Conservation (phyloP, 192 early-diverging fungal species). For the Gaertneriomyces semiglobifer region DNA sequence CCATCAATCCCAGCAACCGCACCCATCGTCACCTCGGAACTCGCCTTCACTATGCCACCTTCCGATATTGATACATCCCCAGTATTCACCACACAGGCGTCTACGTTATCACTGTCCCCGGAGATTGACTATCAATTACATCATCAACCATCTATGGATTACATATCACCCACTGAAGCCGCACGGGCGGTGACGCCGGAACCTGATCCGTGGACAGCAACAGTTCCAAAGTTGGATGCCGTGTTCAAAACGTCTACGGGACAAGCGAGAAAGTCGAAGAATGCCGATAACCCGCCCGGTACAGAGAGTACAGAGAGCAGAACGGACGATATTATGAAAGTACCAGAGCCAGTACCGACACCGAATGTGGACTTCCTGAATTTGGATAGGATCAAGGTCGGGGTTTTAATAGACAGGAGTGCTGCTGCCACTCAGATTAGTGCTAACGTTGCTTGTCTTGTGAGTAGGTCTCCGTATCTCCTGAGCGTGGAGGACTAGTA, state of each 20-base stretch:
- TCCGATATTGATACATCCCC: constrained; percentile 8
- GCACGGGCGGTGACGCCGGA: constrained; percentile 7
- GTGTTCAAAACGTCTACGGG: not conserved
- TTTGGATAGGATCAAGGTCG: constrained; percentile 52
- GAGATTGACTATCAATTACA: constrained; percentile 9
- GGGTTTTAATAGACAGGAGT: constrained; percentile 42
- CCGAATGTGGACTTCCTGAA: constrained; percentile 49
- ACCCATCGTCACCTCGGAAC: constrained; percentile 2
- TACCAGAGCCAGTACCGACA: not conserved
- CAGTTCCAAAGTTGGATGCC: constrained; percentile 18
- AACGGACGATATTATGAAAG: not conserved
- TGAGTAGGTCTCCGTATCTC: constrained; percentile 46
- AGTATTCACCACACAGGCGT: constrained; percentile 16
- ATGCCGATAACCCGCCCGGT: not conserved
- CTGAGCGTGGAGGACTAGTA: constrained; percentile 58
- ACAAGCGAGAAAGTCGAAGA: not conserved
- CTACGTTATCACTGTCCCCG: constrained; percentile 10
- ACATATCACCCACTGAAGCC: constrained; percentile 20
- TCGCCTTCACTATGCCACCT: constrained; percentile 10
- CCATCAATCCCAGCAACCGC: not conserved
- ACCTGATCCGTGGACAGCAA: constrained; percentile 24
- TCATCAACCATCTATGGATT: constrained; percentile 20
- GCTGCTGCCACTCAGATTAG: constrained; percentile 36
- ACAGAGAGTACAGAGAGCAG: not conserved
- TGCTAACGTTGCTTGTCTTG: too few relatives aligned